Percentiles rank a stretch among this genome's conserved stretches.
Conservation (phyloP, 2,329 filamentous ascomycete species). For the Coleophoma crateriformis region DNA sequence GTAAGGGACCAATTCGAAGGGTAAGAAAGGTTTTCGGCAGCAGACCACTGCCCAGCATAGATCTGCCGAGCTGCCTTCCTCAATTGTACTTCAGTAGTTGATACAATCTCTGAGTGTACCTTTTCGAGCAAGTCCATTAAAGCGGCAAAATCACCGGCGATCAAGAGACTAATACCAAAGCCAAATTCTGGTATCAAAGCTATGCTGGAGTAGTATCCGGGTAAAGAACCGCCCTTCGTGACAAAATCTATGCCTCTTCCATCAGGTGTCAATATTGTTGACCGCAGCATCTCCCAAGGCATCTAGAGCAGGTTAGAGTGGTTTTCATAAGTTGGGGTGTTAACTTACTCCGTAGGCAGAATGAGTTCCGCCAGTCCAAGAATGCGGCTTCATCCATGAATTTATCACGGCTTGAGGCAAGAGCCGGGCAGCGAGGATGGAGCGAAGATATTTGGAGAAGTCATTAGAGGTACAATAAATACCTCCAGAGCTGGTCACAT, state of each 20-base stretch:
- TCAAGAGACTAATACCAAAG: not conserved
- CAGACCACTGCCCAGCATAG: not conserved
- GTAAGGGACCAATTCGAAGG: not conserved
- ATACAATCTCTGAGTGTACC: not conserved
- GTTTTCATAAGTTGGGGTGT: no score
- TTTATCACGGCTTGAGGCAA: not conserved
- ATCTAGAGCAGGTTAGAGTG: not conserved
- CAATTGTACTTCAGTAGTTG: not conserved
- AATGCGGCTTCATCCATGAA: slow-evolving; percentile 4
- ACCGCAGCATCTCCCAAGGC: slow-evolving; percentile 2
- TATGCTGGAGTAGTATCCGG: not conserved
- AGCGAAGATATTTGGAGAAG: slow-evolving; percentile 20
- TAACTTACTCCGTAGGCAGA: not conserved
- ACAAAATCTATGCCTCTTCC: not conserved
- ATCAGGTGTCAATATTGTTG: not conserved
- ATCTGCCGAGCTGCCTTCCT: not conserved
- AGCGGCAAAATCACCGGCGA: not conserved
- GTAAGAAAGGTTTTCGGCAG: no score
- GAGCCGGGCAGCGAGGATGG: slow-evolving; percentile 1
- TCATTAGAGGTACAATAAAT: slow-evolving; percentile 27
- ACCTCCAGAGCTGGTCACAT: slow-evolving; percentile 27
- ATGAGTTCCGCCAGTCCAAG: not conserved
- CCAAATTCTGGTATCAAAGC: not conserved
- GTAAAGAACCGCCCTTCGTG: not conserved
- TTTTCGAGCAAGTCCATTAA: not conserved